Base-by-base conservation (phyloP, 805 yeast genomes). In the Teunomyces barrocoloradensis region DNA sequence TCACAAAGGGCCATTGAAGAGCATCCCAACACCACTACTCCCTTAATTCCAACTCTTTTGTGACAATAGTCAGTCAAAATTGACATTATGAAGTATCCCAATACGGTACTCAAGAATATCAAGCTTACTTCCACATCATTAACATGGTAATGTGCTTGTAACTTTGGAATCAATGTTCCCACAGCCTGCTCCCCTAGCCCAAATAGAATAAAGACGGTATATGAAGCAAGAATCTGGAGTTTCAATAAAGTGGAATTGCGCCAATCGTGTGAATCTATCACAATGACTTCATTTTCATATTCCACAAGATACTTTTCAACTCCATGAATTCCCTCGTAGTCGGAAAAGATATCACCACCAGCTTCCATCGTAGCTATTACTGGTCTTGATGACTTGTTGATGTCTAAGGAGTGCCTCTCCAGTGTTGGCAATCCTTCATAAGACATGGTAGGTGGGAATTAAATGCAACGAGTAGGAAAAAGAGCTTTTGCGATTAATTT, bases 161-260 rank as follows among this genome's bases (percentile, higher is more conserved):
- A 52, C 33, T 73, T 65, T 1, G 86, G 85, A 50, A 84, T 67
- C 34, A 83, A 57, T 0, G 87, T 74, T 0, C 89, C 89, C 13
- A 81, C 60, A 0, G 85, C 70, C 58, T 83, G 85, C 53, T 84
- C 89, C 5, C 75, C 71, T 25, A 83, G 57, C 0, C 89, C 89
- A 49, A 79, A 61, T 1, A 80, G 56, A 1, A 72, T 57, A 54
- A 81, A 77, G 1, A 71, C 58, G 20, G 64, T 34, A 49, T 67
- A 76, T 1, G 73, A 60, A 0, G 74, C 59, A 0, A 65, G 1
- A 20, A 81, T 64, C 58, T 82, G 85, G 4, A 58, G n/a, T 46
- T 69, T 69, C 10, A 82, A 60, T 30, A 63, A 59, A 3, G 29
- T 25, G 30, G 78, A 74, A 9, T 59, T 40, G 18, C 70, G 62